A percentile compares a stretch with the other conserved stretches of the same genome.
phyloP scores from a whole-genome alignment of 164 flowering plant species.

The Stephania cephalantha region DNA sequence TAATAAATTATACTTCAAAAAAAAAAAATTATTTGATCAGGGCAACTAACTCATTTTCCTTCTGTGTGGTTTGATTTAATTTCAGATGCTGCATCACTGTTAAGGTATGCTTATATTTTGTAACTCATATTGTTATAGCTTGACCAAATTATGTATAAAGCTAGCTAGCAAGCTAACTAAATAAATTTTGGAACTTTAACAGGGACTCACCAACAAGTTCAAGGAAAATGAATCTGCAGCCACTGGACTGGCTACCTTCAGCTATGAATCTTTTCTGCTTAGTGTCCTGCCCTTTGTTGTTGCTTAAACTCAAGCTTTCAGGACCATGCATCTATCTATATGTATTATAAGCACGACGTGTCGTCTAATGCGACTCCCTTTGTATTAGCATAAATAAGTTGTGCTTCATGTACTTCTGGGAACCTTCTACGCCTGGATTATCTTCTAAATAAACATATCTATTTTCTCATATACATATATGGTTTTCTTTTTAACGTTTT shows the following conservation, averaged over 20 bases:
- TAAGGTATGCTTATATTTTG: not conserved
- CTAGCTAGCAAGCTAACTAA: too few species aligned
- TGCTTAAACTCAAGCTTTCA: constrained; percentile 23
- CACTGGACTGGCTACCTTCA: constrained; percentile 58
- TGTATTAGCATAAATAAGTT: not conserved
- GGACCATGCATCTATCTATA: not conserved
- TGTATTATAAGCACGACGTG: not conserved
- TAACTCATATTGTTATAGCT: too few species aligned
- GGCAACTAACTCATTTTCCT: too few species aligned
- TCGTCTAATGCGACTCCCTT: not conserved
- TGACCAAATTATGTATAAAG: too few species aligned
- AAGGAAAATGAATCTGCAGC: constrained; percentile 53
- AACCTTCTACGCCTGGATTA: too few species aligned
- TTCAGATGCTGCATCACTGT: not conserved
- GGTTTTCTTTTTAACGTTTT: too few species aligned
- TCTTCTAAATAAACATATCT: too few species aligned
- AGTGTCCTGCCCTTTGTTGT: constrained; percentile 67
- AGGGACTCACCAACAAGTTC: constrained; percentile 79
- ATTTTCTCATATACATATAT: too few species aligned
- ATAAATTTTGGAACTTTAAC: not conserved
- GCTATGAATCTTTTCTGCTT: constrained; percentile 68
- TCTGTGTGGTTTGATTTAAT: too few species aligned
- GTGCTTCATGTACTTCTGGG: not conserved
- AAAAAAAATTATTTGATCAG: too few species aligned
- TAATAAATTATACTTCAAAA: too few species aligned